Evolutionary conservation across 345 rosid genomes (phyloP).

Genomic region (Clausena lansium): DNA sequence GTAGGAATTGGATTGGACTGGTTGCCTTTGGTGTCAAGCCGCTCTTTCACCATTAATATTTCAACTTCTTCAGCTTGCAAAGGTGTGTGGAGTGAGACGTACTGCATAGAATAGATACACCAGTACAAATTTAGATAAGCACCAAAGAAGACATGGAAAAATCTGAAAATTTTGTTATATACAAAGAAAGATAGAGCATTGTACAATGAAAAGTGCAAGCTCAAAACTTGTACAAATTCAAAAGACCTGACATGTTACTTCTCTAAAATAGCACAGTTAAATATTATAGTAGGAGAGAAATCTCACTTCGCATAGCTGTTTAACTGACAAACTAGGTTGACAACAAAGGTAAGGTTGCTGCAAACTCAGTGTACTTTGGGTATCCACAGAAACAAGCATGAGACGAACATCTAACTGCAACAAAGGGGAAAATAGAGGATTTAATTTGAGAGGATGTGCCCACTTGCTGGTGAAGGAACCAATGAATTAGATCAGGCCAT

Average conservation of each 20-base stretch:
- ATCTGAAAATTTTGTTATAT: background rate
- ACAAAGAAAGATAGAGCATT: background rate
- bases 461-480: background rate
- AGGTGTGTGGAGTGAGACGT: conserved; percentile 63
- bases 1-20: conserved; percentile 24
- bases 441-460: background rate
- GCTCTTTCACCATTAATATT: conserved; percentile 48
- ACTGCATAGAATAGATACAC: conserved; percentile 36
- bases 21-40: conserved; percentile 22
- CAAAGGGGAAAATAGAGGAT: conserved; percentile 11
- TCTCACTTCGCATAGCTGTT: conserved; percentile 82
- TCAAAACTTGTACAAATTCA: background rate
- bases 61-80: conserved; percentile 75
- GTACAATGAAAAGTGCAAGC: too few relatives aligned
- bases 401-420: conserved; percentile 69
- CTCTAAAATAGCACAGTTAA: conserved; percentile 3
- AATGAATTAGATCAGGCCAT: background rate
- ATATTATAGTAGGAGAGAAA: conserved; percentile 29
- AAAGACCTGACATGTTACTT: background rate
- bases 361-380: conserved; percentile 53
- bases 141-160: background rate
- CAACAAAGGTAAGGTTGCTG: conserved; percentile 79
- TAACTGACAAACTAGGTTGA: conserved; percentile 62
- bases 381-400: conserved; percentile 72
- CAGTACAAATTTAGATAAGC: conserved; percentile 16